Evolutionary conservation across 106 monocot species (phyloP).

Genomic region (Apostasia ramifera): DNA sequence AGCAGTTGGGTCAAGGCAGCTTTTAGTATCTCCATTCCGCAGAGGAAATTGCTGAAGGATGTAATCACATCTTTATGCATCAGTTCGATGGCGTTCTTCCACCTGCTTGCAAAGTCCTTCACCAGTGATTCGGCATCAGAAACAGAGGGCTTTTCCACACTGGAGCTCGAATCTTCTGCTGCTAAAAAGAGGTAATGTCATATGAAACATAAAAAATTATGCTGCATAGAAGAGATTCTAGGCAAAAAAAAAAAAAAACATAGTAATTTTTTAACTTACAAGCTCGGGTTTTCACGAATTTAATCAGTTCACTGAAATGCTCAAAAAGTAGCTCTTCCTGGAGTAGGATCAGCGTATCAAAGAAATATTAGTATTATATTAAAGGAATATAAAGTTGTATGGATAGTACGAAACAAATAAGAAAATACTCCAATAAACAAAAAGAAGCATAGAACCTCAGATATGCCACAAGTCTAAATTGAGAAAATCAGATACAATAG

Average conservation of each 20-base stretch:
- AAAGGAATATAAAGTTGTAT: too few relatives aligned
- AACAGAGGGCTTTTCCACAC: conserved; percentile 39
- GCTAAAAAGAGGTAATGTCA: background rate
- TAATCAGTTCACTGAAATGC: conserved; percentile 86
- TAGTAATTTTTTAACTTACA: conserved; percentile 38
- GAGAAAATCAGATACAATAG: too few relatives aligned
- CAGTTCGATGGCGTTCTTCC: conserved; percentile 86
- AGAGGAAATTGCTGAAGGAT: conserved; percentile 94
- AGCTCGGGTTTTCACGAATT: conserved; percentile 76
- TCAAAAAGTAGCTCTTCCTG: conserved; percentile 95
- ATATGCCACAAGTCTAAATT: too few relatives aligned
- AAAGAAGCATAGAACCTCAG: too few relatives aligned
- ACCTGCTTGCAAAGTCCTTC: conserved; percentile 78
- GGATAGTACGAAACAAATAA: too few relatives aligned
- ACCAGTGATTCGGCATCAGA: conserved; percentile 67
- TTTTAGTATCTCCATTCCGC: conserved; percentile 95
- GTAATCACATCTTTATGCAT: conserved; percentile 99
- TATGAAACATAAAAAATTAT: background rate
- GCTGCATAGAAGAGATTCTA: background rate
- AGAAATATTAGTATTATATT: too few relatives aligned
- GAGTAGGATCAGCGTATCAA: background rate
- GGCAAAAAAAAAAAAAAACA: background rate
- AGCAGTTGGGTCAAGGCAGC: conserved; percentile 86
- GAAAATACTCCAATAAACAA: too few relatives aligned
- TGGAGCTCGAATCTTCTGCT: conserved; percentile 61